Percentiles rank a stretch among this genome's conserved stretches.
Evolutionary conservation across 257 asterid genomes (phyloP).

Genomic region (Primulina eburnea): DNA sequence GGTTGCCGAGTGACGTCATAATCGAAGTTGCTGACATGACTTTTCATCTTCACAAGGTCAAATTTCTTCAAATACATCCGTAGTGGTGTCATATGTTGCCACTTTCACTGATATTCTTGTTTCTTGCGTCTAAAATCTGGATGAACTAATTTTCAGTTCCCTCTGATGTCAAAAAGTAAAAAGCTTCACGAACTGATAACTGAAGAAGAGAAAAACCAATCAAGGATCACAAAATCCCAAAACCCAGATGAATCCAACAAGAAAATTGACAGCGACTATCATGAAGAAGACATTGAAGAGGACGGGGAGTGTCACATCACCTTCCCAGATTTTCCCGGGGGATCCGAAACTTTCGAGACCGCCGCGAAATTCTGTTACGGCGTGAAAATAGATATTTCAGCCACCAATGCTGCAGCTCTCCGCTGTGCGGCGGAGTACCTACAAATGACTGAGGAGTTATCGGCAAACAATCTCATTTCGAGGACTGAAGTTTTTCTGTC

Average conservation of each 20-base stretch:
- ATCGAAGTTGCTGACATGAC: conserved; percentile 85
- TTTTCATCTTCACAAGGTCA: conserved; percentile 92
- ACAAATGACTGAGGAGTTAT: conserved; percentile 81
- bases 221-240: conserved; percentile 37
- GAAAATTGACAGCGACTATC: conserved; percentile 36
- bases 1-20: conserved; percentile 78
- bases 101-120: neutral
- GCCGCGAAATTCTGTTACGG: conserved; percentile 97
- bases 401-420: conserved; percentile 67
- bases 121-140: neutral
- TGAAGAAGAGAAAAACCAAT: conserved; percentile 57
- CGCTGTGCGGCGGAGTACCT: conserved; percentile 88
- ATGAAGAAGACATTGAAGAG: conserved; percentile 22
- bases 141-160: conserved; percentile 50
- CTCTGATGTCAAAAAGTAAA: conserved; percentile 84
- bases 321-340: conserved; percentile 89
- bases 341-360: conserved; percentile 76
- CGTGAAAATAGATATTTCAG: conserved; percentile 69
- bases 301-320: conserved; percentile 61
- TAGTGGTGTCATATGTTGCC: neutral
- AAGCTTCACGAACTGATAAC: conserved; percentile 83
- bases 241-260: conserved; percentile 28
- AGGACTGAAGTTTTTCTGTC: conserved; percentile 59
- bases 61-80: neutral
- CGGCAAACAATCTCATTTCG: conserved; percentile 75